Evolutionary conservation across 1,284 basidiomycete species (phyloP).

Genomic region (Tylopilus sp.): DNA sequence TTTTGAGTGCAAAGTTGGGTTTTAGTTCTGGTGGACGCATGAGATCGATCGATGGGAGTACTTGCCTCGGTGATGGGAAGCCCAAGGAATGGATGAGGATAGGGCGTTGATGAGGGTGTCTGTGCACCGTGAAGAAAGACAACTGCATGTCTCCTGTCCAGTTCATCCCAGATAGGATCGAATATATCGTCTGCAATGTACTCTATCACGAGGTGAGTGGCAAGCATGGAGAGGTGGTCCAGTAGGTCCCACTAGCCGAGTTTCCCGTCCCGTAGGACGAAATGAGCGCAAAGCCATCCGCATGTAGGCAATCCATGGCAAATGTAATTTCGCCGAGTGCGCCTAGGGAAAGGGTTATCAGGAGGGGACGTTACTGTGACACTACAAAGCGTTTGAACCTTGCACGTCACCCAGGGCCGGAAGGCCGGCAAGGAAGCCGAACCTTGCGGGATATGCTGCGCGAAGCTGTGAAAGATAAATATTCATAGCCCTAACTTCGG

Average conservation of each 20-base stretch:
- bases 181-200: constrained; percentile 65
- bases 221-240: background rate
- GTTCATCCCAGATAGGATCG: constrained; percentile 64
- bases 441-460: constrained; percentile 48
- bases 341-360: constrained; percentile 37
- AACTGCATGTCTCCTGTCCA: constrained; percentile 53
- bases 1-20: constrained; percentile 32
- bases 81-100: constrained; percentile 59
- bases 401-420: constrained; percentile 59
- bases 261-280: constrained; percentile 59
- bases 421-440: constrained; percentile 65
- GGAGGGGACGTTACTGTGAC: constrained; percentile 3
- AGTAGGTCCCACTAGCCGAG: constrained; percentile 41
- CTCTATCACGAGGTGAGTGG: constrained; percentile 38
- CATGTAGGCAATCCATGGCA: constrained; percentile 55
- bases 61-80: constrained; percentile 66
- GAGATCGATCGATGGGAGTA: constrained; percentile 15
- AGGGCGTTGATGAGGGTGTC: constrained; percentile 59
- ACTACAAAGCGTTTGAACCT: constrained; percentile 40
- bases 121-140: constrained; percentile 73
- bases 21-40: constrained; percentile 3
- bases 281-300: constrained; percentile 60
- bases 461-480: constrained; percentile 47
- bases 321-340: constrained; percentile 56
- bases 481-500: constrained; percentile 49